phyloP scores from a whole-genome alignment of 768 basidiomycete species.

The Auriscalpium orientale region DNA sequence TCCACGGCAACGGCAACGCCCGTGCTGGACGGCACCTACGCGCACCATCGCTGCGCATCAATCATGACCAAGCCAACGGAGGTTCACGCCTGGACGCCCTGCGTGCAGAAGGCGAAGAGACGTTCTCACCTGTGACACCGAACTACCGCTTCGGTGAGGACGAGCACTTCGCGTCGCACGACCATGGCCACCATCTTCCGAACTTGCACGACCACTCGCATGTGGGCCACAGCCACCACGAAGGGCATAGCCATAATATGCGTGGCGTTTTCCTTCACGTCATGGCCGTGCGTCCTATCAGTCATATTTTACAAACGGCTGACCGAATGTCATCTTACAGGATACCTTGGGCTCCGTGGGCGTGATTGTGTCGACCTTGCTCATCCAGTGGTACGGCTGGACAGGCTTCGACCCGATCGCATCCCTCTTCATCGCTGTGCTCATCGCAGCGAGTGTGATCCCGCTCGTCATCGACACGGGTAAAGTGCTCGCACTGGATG shows the following conservation, averaged over 20 bases:
- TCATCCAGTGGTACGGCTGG: conserved; percentile 96
- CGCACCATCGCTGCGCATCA: conserved; percentile 12
- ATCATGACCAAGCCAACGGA: not conserved
- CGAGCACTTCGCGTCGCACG: conserved; percentile 41
- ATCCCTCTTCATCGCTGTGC: conserved; percentile 87
- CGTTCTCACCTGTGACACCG: conserved; percentile 54
- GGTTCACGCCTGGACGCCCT: not conserved
- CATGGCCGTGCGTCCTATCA: conserved; percentile 61
- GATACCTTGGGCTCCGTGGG: conserved; percentile 97
- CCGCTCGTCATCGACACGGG: conserved; percentile 94
- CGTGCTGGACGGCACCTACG: conserved; percentile 6
- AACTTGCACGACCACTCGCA: conserved; percentile 48
- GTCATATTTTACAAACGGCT: not conserved
- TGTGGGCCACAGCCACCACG: conserved; percentile 39
- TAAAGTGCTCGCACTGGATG: conserved; percentile 77
- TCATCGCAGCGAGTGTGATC: conserved; percentile 93
- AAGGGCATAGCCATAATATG: conserved; percentile 97
- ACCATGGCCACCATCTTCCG: conserved; percentile 30
- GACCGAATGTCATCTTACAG: conserved; percentile 28
- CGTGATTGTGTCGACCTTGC: conserved; percentile 92
- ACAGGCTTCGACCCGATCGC: conserved; percentile 99
- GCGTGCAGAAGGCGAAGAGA: conserved; percentile 15
- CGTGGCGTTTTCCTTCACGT: conserved; percentile 97
- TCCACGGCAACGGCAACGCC: not conserved
- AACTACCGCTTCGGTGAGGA: conserved; percentile 50